Evolutionary conservation across 1,139 yeast species (phyloP).

Genomic region (Geotrichum australiense): DNA sequence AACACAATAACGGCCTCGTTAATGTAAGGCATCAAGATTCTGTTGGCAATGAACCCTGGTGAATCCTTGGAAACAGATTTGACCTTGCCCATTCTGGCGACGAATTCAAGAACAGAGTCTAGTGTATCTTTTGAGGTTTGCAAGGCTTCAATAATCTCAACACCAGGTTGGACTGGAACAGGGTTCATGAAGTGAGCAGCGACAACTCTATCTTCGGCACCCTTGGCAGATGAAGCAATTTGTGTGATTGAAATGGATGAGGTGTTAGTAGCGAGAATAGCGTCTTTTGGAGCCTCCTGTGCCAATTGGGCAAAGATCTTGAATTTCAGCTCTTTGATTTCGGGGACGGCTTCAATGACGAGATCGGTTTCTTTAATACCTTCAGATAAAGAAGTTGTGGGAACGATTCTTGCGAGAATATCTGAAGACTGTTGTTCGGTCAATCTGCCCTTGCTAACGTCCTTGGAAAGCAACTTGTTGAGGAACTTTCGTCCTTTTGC

Average conservation of each 20-base stretch:
- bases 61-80: slow-evolving; percentile 37
- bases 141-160: slow-evolving; percentile 39
- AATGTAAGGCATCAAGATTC: slow-evolving; percentile 40
- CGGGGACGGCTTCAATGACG: slow-evolving; percentile 42
- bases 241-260: slow-evolving; percentile 40
- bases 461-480: slow-evolving; percentile 35
- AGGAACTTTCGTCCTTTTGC: slow-evolving; percentile 32
- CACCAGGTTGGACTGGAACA: slow-evolving; percentile 42
- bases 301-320: slow-evolving; percentile 36
- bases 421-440: slow-evolving; percentile 31
- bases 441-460: slow-evolving; percentile 34
- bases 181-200: slow-evolving; percentile 44
- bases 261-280: slow-evolving; percentile 40
- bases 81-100: slow-evolving; percentile 35
- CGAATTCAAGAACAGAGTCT: slow-evolving; percentile 31
- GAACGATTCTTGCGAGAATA: slow-evolving; percentile 29
- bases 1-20: slow-evolving; percentile 39
- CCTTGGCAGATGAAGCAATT: slow-evolving; percentile 39
- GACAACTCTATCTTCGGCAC: slow-evolving; percentile 38
- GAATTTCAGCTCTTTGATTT: slow-evolving; percentile 35
- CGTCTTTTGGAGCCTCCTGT: slow-evolving; percentile 25
- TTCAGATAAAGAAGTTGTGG: slow-evolving; percentile 27
- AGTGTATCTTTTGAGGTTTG: slow-evolving; percentile 37
- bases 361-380: slow-evolving; percentile 33
- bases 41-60: slow-evolving; percentile 41